A percentile compares a stretch with the other conserved stretches of the same genome.
Conservation (phyloP, 1,284 basidiomycete species). For the Ceratobasidium papillatum region DNA sequence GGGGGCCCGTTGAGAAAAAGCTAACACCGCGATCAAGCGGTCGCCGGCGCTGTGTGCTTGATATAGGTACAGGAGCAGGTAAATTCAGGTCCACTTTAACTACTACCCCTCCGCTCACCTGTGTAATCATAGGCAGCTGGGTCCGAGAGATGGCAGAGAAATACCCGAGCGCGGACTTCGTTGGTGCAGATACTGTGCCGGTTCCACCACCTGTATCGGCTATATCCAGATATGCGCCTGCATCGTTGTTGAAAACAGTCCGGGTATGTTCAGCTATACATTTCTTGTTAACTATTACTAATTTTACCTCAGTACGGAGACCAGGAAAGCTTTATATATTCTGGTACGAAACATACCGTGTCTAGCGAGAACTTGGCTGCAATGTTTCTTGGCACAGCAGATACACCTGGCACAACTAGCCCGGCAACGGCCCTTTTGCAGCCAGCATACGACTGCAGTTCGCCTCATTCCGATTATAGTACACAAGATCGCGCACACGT, state of each 20-base stretch:
- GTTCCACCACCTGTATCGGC: slow-evolving; percentile 37
- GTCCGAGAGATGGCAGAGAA: slow-evolving; percentile 43
- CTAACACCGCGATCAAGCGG: slow-evolving; percentile 38
- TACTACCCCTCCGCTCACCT: background rate
- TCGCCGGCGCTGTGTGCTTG: slow-evolving; percentile 40
- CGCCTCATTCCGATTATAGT: slow-evolving; percentile 5
- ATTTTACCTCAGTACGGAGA: slow-evolving; percentile 2
- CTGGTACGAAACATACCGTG: slow-evolving; percentile 8
- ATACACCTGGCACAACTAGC: background rate
- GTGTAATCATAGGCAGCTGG: slow-evolving; percentile 33
- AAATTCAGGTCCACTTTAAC: background rate
- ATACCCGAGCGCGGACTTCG: slow-evolving; percentile 38
- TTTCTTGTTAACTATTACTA: background rate
- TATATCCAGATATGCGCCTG: background rate
- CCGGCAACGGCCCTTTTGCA: background rate
- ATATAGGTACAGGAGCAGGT: slow-evolving; percentile 40
- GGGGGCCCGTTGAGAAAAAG: slow-evolving; percentile 41
- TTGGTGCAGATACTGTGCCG: slow-evolving; percentile 42
- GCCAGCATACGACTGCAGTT: slow-evolving; percentile 18
- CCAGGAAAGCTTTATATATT: background rate
- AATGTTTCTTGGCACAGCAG: slow-evolving; percentile 9
- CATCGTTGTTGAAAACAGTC: slow-evolving; percentile 17
- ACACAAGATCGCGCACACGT: slow-evolving; percentile 11
- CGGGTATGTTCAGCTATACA: slow-evolving; percentile 12
- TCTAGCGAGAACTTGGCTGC: slow-evolving; percentile 12